Evolutionary conservation across 495 filamentous ascomycete species (phyloP).

Genomic region (Saxophila tyrrhenica): DNA sequence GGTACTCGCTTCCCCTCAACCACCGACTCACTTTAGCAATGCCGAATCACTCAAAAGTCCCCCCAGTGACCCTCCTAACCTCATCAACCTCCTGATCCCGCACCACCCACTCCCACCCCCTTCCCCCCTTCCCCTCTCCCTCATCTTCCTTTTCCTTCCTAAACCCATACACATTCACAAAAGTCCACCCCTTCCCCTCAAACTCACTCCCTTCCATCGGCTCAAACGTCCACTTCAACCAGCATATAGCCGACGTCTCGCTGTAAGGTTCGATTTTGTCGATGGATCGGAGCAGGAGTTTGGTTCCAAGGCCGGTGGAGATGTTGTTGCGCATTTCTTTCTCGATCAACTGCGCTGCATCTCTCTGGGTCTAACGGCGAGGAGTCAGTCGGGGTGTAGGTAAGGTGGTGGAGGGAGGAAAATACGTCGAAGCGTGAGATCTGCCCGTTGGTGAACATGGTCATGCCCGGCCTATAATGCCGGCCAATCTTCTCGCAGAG

Average conservation of each 20-base stretch:
- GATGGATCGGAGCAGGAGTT: slow-evolving; percentile 3
- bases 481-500: background rate
- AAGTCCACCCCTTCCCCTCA: slow-evolving; percentile 3
- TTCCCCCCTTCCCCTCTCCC: background rate
- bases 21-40: background rate
- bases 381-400: background rate
- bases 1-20: background rate
- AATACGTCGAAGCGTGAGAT: slow-evolving; percentile 3
- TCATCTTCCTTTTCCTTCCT: no score
- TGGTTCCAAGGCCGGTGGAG: slow-evolving; percentile 1
- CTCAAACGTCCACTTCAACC: slow-evolving; percentile 7
- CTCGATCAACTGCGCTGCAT: slow-evolving; percentile 8
- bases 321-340: slow-evolving; percentile 11
- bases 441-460: slow-evolving; percentile 10
- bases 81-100: slow-evolving; percentile 7
- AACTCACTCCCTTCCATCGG: slow-evolving; percentile 2
- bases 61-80: slow-evolving; percentile 1
- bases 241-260: slow-evolving; percentile 5
- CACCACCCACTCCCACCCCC: slow-evolving; percentile 10
- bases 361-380: background rate
- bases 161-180: slow-evolving; percentile 13
- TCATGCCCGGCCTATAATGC: slow-evolving; percentile 8
- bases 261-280: slow-evolving; percentile 7
- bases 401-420: background rate
- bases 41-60: background rate